phyloP scores from a whole-genome alignment of 768 basidiomycete species.

The Postia placenta region DNA sequence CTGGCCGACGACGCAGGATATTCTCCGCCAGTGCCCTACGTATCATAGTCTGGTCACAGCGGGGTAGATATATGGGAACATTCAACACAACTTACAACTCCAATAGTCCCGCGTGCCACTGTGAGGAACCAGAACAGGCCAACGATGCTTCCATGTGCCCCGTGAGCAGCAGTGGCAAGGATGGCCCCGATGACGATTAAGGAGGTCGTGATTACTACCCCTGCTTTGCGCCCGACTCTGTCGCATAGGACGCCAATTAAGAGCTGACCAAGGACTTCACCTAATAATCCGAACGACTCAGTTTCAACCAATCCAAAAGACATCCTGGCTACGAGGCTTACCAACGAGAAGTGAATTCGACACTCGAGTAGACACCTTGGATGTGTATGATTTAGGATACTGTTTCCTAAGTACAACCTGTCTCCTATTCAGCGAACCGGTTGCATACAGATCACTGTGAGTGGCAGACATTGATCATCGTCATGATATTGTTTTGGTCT shows the following conservation, averaged over 20 bases:
- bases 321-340: slow-evolving; percentile 20
- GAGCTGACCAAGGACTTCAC: slow-evolving; percentile 57
- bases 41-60: background rate
- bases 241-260: slow-evolving; percentile 65
- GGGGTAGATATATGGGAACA: too few relatives aligned
- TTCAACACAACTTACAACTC: slow-evolving; percentile 37
- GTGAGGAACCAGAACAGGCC: slow-evolving; percentile 76
- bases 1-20: slow-evolving; percentile 70
- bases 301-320: background rate
- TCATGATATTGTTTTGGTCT: slow-evolving; percentile 73
- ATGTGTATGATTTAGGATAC: slow-evolving; percentile 58
- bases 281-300: slow-evolving; percentile 25
- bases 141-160: slow-evolving; percentile 43
- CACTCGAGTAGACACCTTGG: slow-evolving; percentile 57
- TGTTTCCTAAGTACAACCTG: slow-evolving; percentile 61
- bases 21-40: slow-evolving; percentile 68
- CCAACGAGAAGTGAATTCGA: slow-evolving; percentile 72
- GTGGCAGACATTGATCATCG: slow-evolving; percentile 53
- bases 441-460: background rate
- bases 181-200: slow-evolving; percentile 69
- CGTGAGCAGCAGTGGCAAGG: slow-evolving; percentile 63
- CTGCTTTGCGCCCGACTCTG: slow-evolving; percentile 63
- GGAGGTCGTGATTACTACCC: slow-evolving; percentile 61
- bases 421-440: background rate
- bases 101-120: slow-evolving; percentile 63